These are phyloP conservation scores for Keithomyces neogunnii DNA, from an alignment of 2,329 filamentous ascomycete species.

Conservation along the genomic window DNA sequence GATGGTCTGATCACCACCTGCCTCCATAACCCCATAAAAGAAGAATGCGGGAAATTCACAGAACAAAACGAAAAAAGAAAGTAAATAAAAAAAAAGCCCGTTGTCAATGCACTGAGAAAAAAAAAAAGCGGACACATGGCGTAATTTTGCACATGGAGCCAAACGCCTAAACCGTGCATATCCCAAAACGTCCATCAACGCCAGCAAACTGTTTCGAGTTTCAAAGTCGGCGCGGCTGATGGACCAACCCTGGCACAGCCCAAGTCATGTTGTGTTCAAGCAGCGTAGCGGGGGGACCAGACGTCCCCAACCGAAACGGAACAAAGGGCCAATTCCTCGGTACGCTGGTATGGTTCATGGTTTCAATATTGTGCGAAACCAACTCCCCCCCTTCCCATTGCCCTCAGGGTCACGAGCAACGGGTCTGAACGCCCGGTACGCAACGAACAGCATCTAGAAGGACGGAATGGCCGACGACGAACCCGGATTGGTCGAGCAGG, in stretches of 20 bases:
- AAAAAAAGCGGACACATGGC: not conserved
- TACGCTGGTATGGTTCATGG: no score
- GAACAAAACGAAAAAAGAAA: not conserved
- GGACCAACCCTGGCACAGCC: not conserved
- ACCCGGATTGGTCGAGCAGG: not conserved
- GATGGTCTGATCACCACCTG: not conserved
- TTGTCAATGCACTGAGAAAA: not conserved
- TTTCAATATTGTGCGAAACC: not conserved
- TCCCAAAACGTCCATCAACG: not conserved
- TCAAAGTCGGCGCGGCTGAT: not conserved
- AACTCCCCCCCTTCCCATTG: not conserved
- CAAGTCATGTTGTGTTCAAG: no score
- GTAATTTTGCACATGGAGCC: not conserved
- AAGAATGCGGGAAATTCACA: not conserved
- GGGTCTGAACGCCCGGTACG: not conserved
- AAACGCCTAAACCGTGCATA: not conserved
- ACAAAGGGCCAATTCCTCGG: no score
- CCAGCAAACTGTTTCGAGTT: not conserved
- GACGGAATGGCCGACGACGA: not conserved
- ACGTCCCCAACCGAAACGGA: no score
- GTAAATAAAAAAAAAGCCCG: no score
- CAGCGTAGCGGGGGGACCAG: no score
- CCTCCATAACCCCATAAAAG: not conserved
- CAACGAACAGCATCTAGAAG: not conserved
- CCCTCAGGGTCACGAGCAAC: not conserved